These are phyloP conservation scores for Thielaviopsis euricoi DNA, from an alignment of 2,329 filamentous ascomycete genomes.

Conservation along the genomic window DNA sequence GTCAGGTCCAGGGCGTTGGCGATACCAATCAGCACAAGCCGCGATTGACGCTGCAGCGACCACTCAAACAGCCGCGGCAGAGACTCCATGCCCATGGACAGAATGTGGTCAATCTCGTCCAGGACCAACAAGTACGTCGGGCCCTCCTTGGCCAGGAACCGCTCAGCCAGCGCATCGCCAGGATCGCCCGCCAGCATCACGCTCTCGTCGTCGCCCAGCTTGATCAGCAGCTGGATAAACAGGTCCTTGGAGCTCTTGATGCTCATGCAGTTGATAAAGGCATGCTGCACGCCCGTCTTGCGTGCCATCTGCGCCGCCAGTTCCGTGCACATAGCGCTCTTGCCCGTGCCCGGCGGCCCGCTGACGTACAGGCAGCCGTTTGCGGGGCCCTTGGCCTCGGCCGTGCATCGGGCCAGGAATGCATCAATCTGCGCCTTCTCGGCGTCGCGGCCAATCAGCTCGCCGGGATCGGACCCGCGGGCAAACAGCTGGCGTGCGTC, in stretches of 20 bases:
- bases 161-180: conserved; percentile 3
- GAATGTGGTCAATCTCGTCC: conserved; percentile 88
- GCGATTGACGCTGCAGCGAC: conserved; percentile 69
- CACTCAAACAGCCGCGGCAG: conserved; percentile 93
- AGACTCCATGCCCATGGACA: conserved; percentile 75
- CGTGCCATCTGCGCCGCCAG: conserved; percentile 45
- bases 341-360: conserved; percentile 88
- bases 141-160: conserved; percentile 8
- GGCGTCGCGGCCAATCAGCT: conserved; percentile 62
- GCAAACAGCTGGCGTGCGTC: conserved; percentile 76
- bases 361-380: conserved; percentile 87
- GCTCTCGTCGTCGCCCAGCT: conserved; percentile 37
- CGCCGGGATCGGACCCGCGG: conserved; percentile 56
- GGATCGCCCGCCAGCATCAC: conserved; percentile 24
- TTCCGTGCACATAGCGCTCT: conserved; percentile 82
- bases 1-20: conserved; percentile 93
- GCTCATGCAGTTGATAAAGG: conserved; percentile 94
- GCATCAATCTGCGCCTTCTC: conserved; percentile 45
- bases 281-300: conserved; percentile 42
- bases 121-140: conserved; percentile 67
- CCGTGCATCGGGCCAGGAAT: conserved; percentile 47
- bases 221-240: conserved; percentile 61
- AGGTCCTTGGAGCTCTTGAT: conserved; percentile 78
- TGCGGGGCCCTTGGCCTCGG: conserved; percentile 32
- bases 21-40: conserved; percentile 74